Evolutionary conservation across 306 rosid species (phyloP), one percentile per base, ranked within the genome.

Genomic region (Ormosia emarginata): DNA sequence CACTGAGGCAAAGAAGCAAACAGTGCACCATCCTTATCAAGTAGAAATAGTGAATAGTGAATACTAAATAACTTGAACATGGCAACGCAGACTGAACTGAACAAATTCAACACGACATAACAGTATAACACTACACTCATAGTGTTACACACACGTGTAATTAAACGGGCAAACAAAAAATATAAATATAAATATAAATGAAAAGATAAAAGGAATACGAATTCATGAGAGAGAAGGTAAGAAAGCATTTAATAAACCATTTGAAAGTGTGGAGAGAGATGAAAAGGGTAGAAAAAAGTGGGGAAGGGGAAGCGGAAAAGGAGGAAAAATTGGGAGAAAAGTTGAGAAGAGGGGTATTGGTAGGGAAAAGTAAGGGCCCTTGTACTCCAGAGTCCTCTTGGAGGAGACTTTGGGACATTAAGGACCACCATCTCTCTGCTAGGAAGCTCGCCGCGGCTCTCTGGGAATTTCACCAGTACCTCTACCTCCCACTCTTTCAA

Each of bases 371-470:
- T 30, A 83, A 64, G 86, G 93, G 87, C 77, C 94, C 93, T 53
- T 76, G 56, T 29, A 92, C 96, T 87, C 99, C 96, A 90, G 50
- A 87, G 83, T 85, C 63, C 76, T 90, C 92, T 80, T 86, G 91
- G 90, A 81, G 89, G 89, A 81, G 79, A 72, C 87, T 80, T 75
- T 83, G 88, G 41, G 8, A 39, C 81, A 85, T 85, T 85, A 65
- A 61, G 49, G 46, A 77, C 53, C 69, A 55, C 53, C 75, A 1
- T 74, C 36, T 85, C 72, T 91, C 97, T 52, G 91, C 89, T 71
- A 87, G 98, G 77, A 91, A 86, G 78, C 97, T 93, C 3, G 98
- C 91, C 50, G 94, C 98, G 0, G 86, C 98, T 53, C 97, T 92
- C 78, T 95, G 97, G 99, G 97, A 93, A 84, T 87, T 90, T 24